A percentile compares a stretch with the other conserved stretches of the same genome.
phyloP scores from a whole-genome alignment of 805 yeast genomes.

The Saccharomycopsis sp. region DNA sequence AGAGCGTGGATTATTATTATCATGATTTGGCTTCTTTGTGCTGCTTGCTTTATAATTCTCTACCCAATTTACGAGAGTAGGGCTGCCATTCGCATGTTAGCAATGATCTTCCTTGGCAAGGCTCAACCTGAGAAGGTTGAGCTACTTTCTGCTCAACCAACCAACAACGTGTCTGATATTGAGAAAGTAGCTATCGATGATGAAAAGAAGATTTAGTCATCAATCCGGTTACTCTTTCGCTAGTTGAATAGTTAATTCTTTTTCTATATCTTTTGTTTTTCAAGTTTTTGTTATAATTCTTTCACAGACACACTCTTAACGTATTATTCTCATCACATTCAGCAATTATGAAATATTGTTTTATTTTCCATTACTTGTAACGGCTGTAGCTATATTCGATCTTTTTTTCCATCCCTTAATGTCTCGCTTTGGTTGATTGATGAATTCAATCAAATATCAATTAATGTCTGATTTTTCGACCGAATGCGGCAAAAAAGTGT shows the following conservation, averaged over 20 bases:
- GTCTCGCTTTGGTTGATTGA: no score
- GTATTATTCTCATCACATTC: no score
- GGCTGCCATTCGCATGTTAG: slow-evolving; percentile 21
- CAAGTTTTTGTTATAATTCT: background rate
- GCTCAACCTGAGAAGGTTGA: slow-evolving; percentile 14
- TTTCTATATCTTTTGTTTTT: background rate
- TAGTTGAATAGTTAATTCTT: background rate
- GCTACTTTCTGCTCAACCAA: slow-evolving; percentile 4
- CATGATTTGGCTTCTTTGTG: slow-evolving; percentile 30
- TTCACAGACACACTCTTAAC: no score
- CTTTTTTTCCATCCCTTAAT: no score
- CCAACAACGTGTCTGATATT: background rate
- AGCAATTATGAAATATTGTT: no score
- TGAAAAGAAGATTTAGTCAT: background rate
- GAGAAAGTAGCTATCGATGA: background rate
- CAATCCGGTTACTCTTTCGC: background rate
- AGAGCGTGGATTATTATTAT: slow-evolving; percentile 31
- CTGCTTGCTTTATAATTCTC: slow-evolving; percentile 29
- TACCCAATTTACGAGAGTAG: slow-evolving; percentile 32
- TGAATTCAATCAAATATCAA: no score
- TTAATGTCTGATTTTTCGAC: no score
- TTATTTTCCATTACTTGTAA: no score
- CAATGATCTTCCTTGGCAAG: slow-evolving; percentile 22
- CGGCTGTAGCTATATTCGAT: no score
- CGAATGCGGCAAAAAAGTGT: no score